These are phyloP conservation scores for Lactarius sp. DNA, from an alignment of 768 basidiomycete genomes.

Conservation along the genomic window DNA sequence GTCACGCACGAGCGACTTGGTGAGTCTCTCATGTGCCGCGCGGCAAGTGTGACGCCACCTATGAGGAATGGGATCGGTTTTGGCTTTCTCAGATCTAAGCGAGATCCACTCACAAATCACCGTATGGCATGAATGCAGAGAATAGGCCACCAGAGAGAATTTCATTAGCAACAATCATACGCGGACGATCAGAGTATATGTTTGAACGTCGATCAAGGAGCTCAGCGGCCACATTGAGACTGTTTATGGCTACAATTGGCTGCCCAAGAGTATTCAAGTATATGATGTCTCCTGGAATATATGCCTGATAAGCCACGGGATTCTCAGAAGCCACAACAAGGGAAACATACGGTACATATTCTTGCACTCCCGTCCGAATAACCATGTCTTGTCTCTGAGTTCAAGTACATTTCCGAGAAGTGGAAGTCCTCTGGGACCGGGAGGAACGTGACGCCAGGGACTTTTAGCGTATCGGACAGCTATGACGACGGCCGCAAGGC, in stretches of 20 bases:
- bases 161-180: too few relatives aligned
- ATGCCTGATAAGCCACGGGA: neutral
- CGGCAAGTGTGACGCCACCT: constrained; percentile 14
- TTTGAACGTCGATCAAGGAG: constrained; percentile 35
- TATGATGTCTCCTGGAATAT: neutral
- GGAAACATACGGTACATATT: neutral
- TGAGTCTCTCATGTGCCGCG: constrained; percentile 10
- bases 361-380: neutral
- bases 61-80: neutral
- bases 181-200: constrained; percentile 31
- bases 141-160: constrained; percentile 32
- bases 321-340: too few relatives aligned
- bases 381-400: constrained; percentile 2
- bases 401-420: neutral
- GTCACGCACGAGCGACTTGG: neutral
- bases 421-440: too few relatives aligned
- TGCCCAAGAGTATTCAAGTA: constrained; percentile 4
- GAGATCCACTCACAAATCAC: too few relatives aligned
- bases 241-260: constrained; percentile 35
- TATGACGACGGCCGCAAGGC: too few relatives aligned
- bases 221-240: constrained; percentile 32
- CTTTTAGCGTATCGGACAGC: too few relatives aligned
- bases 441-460: too few relatives aligned
- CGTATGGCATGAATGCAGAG: too few relatives aligned
- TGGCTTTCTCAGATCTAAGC: too few relatives aligned